Evolutionary conservation across 495 filamentous ascomycete species (phyloP).

Genomic region (Hamigera avellanea): DNA sequence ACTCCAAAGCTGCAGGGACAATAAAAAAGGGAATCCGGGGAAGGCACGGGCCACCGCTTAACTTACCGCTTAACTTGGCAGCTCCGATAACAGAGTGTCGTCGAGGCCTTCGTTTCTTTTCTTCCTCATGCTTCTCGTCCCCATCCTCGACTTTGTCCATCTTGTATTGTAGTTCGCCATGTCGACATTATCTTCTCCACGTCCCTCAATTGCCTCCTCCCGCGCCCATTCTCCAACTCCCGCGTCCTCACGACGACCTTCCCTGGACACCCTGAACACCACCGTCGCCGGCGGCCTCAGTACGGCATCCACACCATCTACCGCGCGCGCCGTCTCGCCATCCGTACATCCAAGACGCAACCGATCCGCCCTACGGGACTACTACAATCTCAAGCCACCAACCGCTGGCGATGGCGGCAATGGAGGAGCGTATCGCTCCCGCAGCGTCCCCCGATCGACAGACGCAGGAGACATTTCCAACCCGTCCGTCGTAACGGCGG

Average conservation of each 20-base stretch:
- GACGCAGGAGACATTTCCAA: slow-evolving; percentile 25
- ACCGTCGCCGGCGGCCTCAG: slow-evolving; percentile 33
- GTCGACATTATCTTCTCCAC: slow-evolving; percentile 68
- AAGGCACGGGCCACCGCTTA: slow-evolving; percentile 24
- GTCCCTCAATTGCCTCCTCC: slow-evolving; percentile 57
- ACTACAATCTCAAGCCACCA: slow-evolving; percentile 73
- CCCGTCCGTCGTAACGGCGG: slow-evolving; percentile 17
- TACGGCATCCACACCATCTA: slow-evolving; percentile 37
- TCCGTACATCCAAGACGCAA: slow-evolving; percentile 44
- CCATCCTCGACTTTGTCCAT: too few species aligned
- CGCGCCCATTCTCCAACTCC: slow-evolving; percentile 47
- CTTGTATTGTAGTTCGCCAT: too few species aligned
- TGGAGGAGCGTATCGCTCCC: slow-evolving; percentile 15
- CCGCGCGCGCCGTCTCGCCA: slow-evolving; percentile 36
- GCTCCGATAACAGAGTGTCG: too few species aligned
- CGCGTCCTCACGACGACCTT: slow-evolving; percentile 62
- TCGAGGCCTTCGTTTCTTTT: too few species aligned
- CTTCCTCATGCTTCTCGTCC: too few species aligned
- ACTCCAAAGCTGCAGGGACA: neutral
- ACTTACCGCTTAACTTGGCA: too few species aligned
- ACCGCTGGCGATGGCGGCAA: slow-evolving; percentile 12
- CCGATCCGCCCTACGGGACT: slow-evolving; percentile 80
- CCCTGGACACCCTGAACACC: slow-evolving; percentile 49
- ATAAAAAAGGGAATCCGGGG: neutral
- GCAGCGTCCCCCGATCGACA: slow-evolving; percentile 29